Percentiles rank a stretch among this genome's conserved stretches.
These are phyloP conservation scores for Meyerozyma guilliermondii DNA, from an alignment of 1,139 yeast genomes.

Conservation along the genomic window DNA sequence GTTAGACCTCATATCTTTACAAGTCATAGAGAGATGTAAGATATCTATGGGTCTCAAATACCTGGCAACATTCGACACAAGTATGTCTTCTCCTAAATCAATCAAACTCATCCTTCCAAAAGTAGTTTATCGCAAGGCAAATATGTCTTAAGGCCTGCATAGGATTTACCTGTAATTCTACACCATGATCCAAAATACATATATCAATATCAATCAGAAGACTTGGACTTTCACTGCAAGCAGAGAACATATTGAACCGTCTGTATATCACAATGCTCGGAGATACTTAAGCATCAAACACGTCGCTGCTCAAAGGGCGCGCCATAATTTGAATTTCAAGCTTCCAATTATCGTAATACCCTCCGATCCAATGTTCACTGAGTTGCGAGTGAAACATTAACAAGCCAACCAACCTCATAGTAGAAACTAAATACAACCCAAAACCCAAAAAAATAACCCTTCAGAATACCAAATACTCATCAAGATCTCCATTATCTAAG, in stretches of 20 bases:
- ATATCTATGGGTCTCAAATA: conserved; percentile 43
- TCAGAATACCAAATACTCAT: neutral
- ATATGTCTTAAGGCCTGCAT: neutral
- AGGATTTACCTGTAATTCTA: neutral
- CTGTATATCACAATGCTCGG: neutral
- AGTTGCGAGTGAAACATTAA: neutral
- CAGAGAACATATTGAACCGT: neutral
- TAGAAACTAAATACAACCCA: neutral
- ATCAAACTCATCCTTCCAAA: conserved; percentile 3
- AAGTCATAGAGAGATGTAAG: conserved; percentile 40
- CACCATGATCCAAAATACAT: neutral
- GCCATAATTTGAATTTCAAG: neutral
- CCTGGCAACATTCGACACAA: conserved; percentile 33
- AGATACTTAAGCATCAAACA: neutral
- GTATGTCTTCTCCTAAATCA: conserved; percentile 40
- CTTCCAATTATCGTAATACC: neutral
- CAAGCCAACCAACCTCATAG: neutral
- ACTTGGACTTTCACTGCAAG: neutral
- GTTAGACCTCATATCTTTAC: conserved; percentile 24
- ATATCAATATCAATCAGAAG: neutral
- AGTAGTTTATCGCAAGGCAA: neutral
- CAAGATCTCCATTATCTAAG: neutral
- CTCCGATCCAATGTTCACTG: neutral
- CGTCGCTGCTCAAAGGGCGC: neutral
- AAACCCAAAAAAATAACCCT: neutral